Evolutionary conservation across 768 basidiomycete species (phyloP).

Genomic region (Mrakia blollopis): DNA sequence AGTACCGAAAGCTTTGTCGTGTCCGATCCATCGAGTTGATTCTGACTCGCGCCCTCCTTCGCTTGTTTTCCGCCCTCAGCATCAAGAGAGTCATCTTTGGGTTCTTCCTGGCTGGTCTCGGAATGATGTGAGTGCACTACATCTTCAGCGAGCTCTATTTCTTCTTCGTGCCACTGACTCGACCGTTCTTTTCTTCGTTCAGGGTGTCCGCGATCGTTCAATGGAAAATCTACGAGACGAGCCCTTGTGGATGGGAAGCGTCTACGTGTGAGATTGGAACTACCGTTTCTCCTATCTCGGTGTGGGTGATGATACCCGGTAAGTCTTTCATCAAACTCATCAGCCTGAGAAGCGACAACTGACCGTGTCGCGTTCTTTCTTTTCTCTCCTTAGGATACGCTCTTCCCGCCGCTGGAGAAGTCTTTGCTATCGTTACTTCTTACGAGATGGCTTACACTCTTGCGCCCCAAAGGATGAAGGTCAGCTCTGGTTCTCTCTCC

Average conservation of each 20-base stretch:
- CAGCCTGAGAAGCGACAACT: background rate
- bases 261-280: conserved; percentile 25
- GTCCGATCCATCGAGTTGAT: no score
- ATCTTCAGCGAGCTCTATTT: no score
- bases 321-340: no score
- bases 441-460: conserved; percentile 44
- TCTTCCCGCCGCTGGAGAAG: conserved; percentile 42
- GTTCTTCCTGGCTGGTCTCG: conserved; percentile 15
- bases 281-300: conserved; percentile 1
- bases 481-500: background rate
- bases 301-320: conserved; percentile 36
- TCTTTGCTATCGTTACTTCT: conserved; percentile 43
- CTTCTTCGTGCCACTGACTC: background rate
- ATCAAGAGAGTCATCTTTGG: conserved; percentile 36
- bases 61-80: no score
- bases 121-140: background rate
- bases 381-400: conserved; percentile 34
- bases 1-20: no score
- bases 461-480: conserved; percentile 37
- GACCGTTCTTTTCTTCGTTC: background rate
- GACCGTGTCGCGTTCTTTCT: background rate
- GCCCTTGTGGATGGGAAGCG: conserved; percentile 41
- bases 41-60: no score
- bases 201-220: conserved; percentile 40
- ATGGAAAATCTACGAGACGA: conserved; percentile 40